phyloP scores from a whole-genome alignment of 805 yeast genomes.

The Schwanniomyces polymorphus region DNA sequence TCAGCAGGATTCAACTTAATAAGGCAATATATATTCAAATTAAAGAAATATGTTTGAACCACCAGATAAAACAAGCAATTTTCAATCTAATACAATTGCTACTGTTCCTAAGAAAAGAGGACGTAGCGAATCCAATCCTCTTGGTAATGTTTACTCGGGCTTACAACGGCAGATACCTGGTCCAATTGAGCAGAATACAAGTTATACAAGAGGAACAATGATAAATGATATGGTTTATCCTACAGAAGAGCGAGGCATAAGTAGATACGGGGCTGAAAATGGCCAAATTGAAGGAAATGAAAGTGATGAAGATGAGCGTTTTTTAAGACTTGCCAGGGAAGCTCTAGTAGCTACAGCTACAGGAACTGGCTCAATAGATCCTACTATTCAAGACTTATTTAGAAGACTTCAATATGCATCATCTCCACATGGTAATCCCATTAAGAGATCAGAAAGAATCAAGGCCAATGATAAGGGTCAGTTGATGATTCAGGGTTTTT shows the following conservation, averaged over 20 bases:
- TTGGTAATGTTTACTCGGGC: neutral
- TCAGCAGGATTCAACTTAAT: neutral
- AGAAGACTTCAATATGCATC: constrained; percentile 58
- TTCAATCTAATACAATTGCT: neutral
- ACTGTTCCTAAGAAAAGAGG: constrained; percentile 1
- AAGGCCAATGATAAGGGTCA: constrained; percentile 40
- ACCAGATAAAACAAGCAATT: neutral
- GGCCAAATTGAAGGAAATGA: neutral
- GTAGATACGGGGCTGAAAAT: neutral
- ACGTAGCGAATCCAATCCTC: constrained; percentile 2
- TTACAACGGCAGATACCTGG: constrained; percentile 6
- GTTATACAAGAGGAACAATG: constrained; percentile 11
- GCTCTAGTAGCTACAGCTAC: constrained; percentile 54
- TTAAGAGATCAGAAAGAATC: constrained; percentile 29
- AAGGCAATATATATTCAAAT: neutral
- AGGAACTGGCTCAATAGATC: constrained; percentile 51
- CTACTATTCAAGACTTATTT: constrained; percentile 60
- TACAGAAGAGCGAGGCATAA: neutral
- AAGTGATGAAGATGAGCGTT: constrained; percentile 49
- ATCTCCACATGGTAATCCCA: constrained; percentile 59
- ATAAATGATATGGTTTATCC: neutral
- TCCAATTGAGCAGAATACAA: constrained; percentile 12
- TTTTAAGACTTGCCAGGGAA: constrained; percentile 60
- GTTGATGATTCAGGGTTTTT: constrained; percentile 41
- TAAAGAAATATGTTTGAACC: neutral